phyloP scores from a whole-genome alignment of 2,329 filamentous ascomycete species.

The Calonectria pseudoturangicola region DNA sequence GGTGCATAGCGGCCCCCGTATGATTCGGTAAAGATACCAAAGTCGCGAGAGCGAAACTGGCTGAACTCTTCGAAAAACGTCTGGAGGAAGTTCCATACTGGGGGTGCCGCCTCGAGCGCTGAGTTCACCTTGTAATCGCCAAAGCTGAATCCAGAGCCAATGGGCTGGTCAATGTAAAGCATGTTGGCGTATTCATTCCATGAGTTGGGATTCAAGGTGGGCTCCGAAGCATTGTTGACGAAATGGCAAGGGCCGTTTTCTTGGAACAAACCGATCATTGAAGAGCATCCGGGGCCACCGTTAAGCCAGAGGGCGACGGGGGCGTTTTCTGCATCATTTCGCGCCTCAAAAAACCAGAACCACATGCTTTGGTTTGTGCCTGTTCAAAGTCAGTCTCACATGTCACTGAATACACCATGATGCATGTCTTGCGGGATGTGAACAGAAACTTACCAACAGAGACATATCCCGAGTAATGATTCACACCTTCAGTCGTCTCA shows the following conservation, averaged over 20 bases:
- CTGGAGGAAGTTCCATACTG: slow-evolving; percentile 74
- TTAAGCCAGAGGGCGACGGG: slow-evolving; percentile 75
- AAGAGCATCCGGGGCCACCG: slow-evolving; percentile 59
- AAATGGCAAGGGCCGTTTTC: slow-evolving; percentile 90
- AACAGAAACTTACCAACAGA: slow-evolving; percentile 66
- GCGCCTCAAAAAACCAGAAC: slow-evolving; percentile 71
- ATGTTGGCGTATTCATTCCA: slow-evolving; percentile 80
- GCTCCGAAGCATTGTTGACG: slow-evolving; percentile 53
- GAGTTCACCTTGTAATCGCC: slow-evolving; percentile 55
- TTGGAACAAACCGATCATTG: slow-evolving; percentile 68
- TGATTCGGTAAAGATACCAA: slow-evolving; percentile 72
- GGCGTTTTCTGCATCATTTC: slow-evolving; percentile 61
- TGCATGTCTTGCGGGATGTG: background rate
- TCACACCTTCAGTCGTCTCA: slow-evolving; percentile 75
- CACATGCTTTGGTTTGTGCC: slow-evolving; percentile 55
- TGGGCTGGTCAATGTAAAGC: slow-evolving; percentile 81
- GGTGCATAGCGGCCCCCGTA: slow-evolving; percentile 78
- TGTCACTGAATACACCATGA: slow-evolving; percentile 52
- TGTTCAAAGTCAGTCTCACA: slow-evolving; percentile 3
- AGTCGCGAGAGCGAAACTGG: slow-evolving; percentile 75
- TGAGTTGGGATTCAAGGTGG: slow-evolving; percentile 73
- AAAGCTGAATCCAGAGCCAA: slow-evolving; percentile 56
- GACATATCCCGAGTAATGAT: slow-evolving; percentile 80
- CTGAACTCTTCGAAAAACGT: slow-evolving; percentile 79
- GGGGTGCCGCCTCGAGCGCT: slow-evolving; percentile 56